Evolutionary conservation across 2,329 filamentous ascomycete genomes (phyloP), one percentile per base, ranked within the genome.

Genomic region (Neurospora sp.): DNA sequence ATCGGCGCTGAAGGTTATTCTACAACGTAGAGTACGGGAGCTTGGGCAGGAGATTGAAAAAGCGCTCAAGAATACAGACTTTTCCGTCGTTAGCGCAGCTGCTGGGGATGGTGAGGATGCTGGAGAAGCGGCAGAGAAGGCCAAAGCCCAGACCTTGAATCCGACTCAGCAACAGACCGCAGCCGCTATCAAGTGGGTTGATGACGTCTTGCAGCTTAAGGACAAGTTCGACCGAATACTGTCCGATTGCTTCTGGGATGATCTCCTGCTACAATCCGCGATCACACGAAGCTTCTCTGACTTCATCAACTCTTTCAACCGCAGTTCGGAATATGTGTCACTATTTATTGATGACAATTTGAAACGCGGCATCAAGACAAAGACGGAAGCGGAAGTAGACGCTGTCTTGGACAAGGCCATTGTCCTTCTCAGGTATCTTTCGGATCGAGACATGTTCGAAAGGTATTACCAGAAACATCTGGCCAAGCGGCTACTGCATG

Each of bases 381-480:
- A 96, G 83, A 95, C 92, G 0, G 96, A 98, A 75, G 86, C 85
- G 37, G 95, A 98, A 77, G 87, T 97, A 15, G 95, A 98, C 75
- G 80, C 82, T 8, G 88, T 97, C 1, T 83, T 98, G 52, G 94
- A 97, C 71, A 97, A 96, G 78, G 94, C 94, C 12, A 96, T 97
- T 71, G 88, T 91, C 0, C 83, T 99, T 6, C 86, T 99, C 68
- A 89, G 93, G 66, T 97, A 97, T 75, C 87, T 99, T 43, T 88
- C 90, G 69, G 95, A 98, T 77, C 96, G 95, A 81, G 96, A 99
- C 78, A 85, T 97, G 74, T 97, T 99, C 76, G 95, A 99, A 82
- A 89, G 92, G 4, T 99, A 99, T 80, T 98, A 99, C 83, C 97
- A 98, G 83, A 97, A 97, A 78, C 96, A 99, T 80, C 86, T 99